Conservation (phyloP, 176 grass and related monocot genomes). For the Elaeis guineensis region DNA sequence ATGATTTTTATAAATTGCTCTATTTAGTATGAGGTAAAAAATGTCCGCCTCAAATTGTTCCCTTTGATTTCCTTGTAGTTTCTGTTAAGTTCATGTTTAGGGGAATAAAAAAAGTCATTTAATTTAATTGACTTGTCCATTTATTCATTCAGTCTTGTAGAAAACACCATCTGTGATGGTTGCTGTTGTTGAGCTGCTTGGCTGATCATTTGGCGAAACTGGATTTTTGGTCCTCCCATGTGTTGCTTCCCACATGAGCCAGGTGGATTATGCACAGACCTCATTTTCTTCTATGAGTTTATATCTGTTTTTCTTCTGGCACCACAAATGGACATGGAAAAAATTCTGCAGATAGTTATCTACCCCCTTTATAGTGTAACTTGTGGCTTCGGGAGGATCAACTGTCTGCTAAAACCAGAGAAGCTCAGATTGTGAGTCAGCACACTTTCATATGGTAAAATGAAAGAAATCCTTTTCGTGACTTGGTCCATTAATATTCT, state of each 20-base stretch:
- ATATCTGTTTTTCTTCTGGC: too few relatives aligned
- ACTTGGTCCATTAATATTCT: too few relatives aligned
- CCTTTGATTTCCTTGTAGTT: too few relatives aligned
- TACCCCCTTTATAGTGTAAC: constrained; percentile 70
- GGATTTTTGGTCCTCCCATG: constrained; percentile 66
- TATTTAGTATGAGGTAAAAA: too few relatives aligned
- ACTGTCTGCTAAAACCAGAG: constrained; percentile 25
- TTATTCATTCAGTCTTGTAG: constrained; percentile 17
- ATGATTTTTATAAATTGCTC: too few relatives aligned
- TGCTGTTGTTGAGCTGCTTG: constrained; percentile 84
- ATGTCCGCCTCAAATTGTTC: too few relatives aligned
- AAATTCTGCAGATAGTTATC: constrained; percentile 57
- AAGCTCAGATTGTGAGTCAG: constrained; percentile 7
- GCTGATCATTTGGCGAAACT: constrained; percentile 58
- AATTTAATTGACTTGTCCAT: too few relatives aligned
- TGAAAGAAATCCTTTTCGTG: too few relatives aligned
- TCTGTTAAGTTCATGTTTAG: too few relatives aligned
- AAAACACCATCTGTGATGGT: constrained; percentile 80
- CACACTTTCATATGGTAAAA: too few relatives aligned
- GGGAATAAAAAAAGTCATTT: too few relatives aligned
- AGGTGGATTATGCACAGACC: constrained; percentile 28
- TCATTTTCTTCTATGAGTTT: too few relatives aligned
- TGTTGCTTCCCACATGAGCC: constrained; percentile 70
- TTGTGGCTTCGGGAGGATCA: constrained; percentile 70
- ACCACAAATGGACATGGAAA: constrained; percentile 3